Evolutionary conservation across 1,284 basidiomycete species (phyloP).

Genomic region (Rhodotorula sp.): DNA sequence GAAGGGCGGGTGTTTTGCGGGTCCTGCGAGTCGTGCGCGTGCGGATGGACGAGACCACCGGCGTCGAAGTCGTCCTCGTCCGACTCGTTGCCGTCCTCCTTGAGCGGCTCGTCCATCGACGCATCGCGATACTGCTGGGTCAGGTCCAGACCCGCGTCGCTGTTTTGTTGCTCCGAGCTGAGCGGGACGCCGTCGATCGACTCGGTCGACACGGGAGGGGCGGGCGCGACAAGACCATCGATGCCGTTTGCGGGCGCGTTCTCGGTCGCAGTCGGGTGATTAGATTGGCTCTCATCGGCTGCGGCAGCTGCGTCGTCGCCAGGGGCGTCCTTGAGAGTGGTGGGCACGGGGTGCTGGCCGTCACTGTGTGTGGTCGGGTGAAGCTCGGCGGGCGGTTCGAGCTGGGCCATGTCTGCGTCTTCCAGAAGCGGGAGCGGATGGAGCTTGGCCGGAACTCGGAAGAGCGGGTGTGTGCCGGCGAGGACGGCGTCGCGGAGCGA

Average conservation of each 20-base stretch:
- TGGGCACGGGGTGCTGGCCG: too few species aligned
- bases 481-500: slow-evolving; percentile 26
- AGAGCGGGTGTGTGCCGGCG: slow-evolving; percentile 21
- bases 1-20: background rate
- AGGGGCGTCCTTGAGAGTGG: too few species aligned
- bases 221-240: background rate
- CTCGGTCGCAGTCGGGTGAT: too few species aligned
- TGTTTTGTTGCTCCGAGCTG: background rate
- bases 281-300: too few species aligned
- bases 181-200: background rate
- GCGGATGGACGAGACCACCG: background rate
- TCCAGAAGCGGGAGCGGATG: background rate
- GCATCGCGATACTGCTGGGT: too few species aligned
- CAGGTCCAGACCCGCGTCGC: too few species aligned
- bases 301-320: too few species aligned
- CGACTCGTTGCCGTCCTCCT: background rate
- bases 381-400: background rate
- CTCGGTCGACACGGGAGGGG: background rate
- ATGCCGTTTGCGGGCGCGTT: too few species aligned
- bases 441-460: slow-evolving; percentile 19
- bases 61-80: background rate
- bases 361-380: too few species aligned
- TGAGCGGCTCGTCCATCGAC: too few species aligned
- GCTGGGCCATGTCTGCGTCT: background rate
- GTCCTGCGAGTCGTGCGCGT: background rate